Base-by-base conservation (phyloP, 257 asterid genomes). In the Hygrophila difformis region DNA sequence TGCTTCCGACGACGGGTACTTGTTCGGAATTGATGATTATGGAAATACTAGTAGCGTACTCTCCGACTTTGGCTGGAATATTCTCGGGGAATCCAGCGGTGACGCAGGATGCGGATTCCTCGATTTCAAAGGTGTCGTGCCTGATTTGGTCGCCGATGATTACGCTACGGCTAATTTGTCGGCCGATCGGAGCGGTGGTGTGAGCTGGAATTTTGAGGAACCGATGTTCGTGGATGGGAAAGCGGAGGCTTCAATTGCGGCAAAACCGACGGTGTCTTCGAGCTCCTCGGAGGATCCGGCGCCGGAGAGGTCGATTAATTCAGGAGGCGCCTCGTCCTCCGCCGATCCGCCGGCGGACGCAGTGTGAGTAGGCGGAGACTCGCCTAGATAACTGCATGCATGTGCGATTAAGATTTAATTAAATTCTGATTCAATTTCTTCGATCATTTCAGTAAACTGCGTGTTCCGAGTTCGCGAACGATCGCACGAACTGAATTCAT, bases 231-330 rank as follows among this genome's bases (percentile, higher is more conserved):
- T 17, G 44, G 53, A 36, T 23, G 53, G 34, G 41, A 71, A 42
- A 2, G 47, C 33, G 39, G 69, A 14, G 13, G 64, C 39, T n/a
- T 15, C 39, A 15, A 66, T 31, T 3, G 52, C 67, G 42, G 62
- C 61, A 38, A 66, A 62, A 17, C 76, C 56, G 49, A 48, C 77
- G 62, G 36, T 67, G 16, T 71, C 93, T n/a, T 69, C 91, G 0
- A 82, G 87, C 60, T 85, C 91, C n/a, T 78, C 92, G 2, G 94
- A 78, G 53, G 92, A 81, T 52, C 74, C 22, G n/a, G n/a, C n/a
- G 46, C 69, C 74, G 53, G 91, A 78, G 70, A 78, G 71, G 54
- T 76, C 85, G n/a, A 61, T 79, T 3, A 65, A 70, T 0, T 66
- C 81, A 52, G 75, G 70, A 35, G 76, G 15, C 44, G n/a, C n/a